Percentiles rank a stretch among this genome's conserved stretches.
These are phyloP conservation scores for Nicotiana sylvestris DNA, from an alignment of 257 asterid species.

Conservation along the genomic window DNA sequence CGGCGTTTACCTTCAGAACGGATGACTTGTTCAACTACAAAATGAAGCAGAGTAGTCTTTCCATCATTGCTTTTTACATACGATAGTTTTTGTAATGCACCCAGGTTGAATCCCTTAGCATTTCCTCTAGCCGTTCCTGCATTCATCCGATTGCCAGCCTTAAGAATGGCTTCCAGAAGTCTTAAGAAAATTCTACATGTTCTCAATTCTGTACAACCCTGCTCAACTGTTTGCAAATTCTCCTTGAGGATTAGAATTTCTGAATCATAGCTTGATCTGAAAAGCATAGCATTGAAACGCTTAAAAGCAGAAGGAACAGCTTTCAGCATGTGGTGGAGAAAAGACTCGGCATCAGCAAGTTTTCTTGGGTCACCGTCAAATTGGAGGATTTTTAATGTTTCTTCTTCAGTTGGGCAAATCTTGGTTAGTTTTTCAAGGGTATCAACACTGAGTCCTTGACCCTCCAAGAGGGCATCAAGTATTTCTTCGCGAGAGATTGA, in stretches of 20 bases:
- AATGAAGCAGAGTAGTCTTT: constrained; percentile 70
- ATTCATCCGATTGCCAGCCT: constrained; percentile 80
- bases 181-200: constrained; percentile 56
- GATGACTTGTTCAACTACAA: constrained; percentile 75
- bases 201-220: constrained; percentile 65
- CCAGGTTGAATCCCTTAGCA: constrained; percentile 74
- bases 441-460: constrained; percentile 57
- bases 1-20: constrained; percentile 63
- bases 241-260: constrained; percentile 70
- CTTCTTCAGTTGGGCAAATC: constrained; percentile 69
- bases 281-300: constrained; percentile 68
- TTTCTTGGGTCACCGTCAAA: constrained; percentile 53
- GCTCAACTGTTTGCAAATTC: constrained; percentile 53
- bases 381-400: constrained; percentile 50
- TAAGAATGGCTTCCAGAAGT: constrained; percentile 81
- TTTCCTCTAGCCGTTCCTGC: constrained; percentile 81
- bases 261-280: constrained; percentile 54
- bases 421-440: constrained; percentile 69
- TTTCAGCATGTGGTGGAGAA: constrained; percentile 63
- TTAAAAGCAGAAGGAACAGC: constrained; percentile 66
- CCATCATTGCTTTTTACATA: constrained; percentile 74
- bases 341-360: constrained; percentile 82
- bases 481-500: constrained; percentile 57
- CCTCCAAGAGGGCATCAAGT: constrained; percentile 55
- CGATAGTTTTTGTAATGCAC: constrained; percentile 52